These are phyloP conservation scores for Panaeolus cyanescens DNA, from an alignment of 768 basidiomycete species.

Conservation along the genomic window DNA sequence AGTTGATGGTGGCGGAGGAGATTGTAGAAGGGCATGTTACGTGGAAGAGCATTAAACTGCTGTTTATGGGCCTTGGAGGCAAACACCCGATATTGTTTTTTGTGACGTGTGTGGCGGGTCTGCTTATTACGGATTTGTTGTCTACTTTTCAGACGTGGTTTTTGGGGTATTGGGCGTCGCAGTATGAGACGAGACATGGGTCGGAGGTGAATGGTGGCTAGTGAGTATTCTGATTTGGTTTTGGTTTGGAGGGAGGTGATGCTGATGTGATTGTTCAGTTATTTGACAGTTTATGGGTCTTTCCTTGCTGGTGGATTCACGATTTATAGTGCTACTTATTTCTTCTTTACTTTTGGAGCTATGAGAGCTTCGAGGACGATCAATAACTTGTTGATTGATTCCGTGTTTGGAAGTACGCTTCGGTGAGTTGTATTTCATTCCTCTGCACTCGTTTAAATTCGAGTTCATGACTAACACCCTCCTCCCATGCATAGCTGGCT, in stretches of 20 bases:
- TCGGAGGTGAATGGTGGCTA: constrained; percentile 29
- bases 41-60: constrained; percentile 33
- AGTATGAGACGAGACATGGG: constrained; percentile 35
- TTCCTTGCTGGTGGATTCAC: constrained; percentile 12
- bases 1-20: constrained; percentile 65
- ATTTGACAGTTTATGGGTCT: not conserved
- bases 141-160: constrained; percentile 40
- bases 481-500: constrained; percentile 25
- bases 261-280: not conserved
- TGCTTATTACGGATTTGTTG: constrained; percentile 23
- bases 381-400: constrained; percentile 11
- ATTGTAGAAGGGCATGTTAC: constrained; percentile 38
- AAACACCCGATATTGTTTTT: constrained; percentile 34
- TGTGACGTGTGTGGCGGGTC: constrained; percentile 19
- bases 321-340: constrained; percentile 33
- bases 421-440: constrained; percentile 5
- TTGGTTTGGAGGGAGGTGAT: not conserved
- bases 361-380: constrained; percentile 30
- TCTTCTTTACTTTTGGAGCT: constrained; percentile 46
- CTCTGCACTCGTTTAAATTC: not conserved
- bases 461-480: not conserved
- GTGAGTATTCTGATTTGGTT: constrained; percentile 14
- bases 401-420: constrained; percentile 16
- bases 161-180: constrained; percentile 45
- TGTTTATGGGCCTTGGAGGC: constrained; percentile 37